Conservation (phyloP, 306 rosid species). For the Vigna unguiculata region DNA sequence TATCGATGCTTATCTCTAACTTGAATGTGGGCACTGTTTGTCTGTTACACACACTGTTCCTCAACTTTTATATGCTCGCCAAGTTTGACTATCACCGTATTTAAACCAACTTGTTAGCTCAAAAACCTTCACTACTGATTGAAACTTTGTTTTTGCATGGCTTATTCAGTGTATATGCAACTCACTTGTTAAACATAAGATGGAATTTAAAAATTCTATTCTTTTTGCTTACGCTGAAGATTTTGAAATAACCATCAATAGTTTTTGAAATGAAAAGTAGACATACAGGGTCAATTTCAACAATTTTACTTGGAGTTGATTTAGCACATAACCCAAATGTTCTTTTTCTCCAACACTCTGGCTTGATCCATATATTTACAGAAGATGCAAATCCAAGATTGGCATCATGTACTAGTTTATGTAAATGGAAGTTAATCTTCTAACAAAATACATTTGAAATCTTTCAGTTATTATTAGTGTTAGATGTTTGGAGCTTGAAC, state of each 20-base stretch:
- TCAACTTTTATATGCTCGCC: constrained; percentile 27
- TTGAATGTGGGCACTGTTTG: constrained; percentile 23
- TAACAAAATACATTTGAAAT: constrained; percentile 10
- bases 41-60: constrained; percentile 30
- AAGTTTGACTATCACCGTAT: constrained; percentile 26
- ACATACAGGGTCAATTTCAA: neutral
- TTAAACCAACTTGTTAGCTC: neutral
- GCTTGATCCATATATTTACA: neutral
- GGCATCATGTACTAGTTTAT: neutral
- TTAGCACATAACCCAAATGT: neutral
- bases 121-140: constrained; percentile 2
- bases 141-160: neutral
- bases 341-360: neutral
- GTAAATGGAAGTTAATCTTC: neutral
- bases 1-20: constrained; percentile 18
- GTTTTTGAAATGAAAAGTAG: neutral
- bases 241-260: neutral
- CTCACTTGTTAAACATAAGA: neutral
- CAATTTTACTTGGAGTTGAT: neutral
- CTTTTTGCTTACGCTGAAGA: neutral
- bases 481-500: constrained; percentile 53
- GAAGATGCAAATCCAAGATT: constrained; percentile 6
- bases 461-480: neutral
- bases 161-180: neutral
- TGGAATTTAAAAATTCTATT: neutral